Evolutionary conservation across 1,284 basidiomycete genomes (phyloP).

Genomic region (Papiliotrema laurentii): DNA sequence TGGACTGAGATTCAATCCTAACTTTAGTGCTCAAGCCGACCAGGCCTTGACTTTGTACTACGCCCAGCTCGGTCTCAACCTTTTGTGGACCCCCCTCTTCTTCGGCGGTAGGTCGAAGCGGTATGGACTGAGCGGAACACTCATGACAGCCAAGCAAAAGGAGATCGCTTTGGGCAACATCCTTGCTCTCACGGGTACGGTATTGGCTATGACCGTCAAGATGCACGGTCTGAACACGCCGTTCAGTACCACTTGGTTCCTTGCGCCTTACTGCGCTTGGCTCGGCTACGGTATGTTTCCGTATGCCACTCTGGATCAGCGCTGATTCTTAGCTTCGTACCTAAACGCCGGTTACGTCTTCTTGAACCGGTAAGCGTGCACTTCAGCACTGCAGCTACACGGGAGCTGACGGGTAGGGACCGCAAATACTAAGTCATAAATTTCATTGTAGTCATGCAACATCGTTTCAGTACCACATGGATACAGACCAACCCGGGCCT

Average conservation of each 20-base stretch:
- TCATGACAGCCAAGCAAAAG: conserved; percentile 46
- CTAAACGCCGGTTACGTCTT: conserved; percentile 57
- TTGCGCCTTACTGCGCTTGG: conserved; percentile 59
- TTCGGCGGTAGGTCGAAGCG: conserved; percentile 55
- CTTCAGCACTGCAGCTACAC: too few species aligned
- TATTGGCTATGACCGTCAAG: conserved; percentile 62
- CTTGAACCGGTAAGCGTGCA: too few species aligned
- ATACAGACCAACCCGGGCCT: conserved; percentile 44
- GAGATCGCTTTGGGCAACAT: conserved; percentile 61
- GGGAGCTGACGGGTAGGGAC: too few species aligned
- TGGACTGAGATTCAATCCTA: neutral
- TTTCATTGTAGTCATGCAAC: too few species aligned
- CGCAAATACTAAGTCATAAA: neutral
- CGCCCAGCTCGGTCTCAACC: conserved; percentile 63
- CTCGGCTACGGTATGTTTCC: conserved; percentile 41
- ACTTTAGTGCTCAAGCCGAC: conserved; percentile 51
- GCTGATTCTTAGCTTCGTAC: conserved; percentile 52
- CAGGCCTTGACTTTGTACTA: conserved; percentile 64
- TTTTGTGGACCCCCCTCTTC: conserved; percentile 68
- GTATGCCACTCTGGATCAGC: neutral
- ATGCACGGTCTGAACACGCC: conserved; percentile 53
- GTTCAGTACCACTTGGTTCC: conserved; percentile 56
- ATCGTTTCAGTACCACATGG: conserved; percentile 50
- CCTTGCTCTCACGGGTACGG: conserved; percentile 57
- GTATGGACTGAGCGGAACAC: neutral